Conservation (phyloP, 192 early-diverging fungal species). For the Podila epicladia region DNA sequence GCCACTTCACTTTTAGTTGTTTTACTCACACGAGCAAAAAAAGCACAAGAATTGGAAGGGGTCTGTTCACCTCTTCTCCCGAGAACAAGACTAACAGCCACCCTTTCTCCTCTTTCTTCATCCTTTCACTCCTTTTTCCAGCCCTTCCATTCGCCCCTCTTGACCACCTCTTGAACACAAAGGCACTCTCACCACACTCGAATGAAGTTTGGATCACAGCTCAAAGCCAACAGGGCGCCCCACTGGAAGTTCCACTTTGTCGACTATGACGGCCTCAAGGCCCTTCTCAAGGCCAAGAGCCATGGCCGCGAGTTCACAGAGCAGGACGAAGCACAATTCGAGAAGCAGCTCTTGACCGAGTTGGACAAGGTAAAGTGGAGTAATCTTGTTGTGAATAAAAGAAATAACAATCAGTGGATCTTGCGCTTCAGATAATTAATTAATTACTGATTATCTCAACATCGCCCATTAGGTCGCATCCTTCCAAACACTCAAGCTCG, state of each 20-base stretch:
- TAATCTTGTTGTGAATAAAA: neutral
- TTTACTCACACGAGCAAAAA: no score
- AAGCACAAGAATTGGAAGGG: no score
- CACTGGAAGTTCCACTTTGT: slow-evolving; percentile 85
- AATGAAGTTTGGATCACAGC: slow-evolving; percentile 90
- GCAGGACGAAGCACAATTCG: slow-evolving; percentile 87
- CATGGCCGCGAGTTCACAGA: slow-evolving; percentile 77
- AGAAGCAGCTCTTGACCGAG: slow-evolving; percentile 83
- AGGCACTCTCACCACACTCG: neutral
- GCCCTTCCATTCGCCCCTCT: neutral
- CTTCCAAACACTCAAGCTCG: slow-evolving; percentile 76
- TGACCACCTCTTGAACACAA: neutral
- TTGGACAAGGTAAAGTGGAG: slow-evolving; percentile 80
- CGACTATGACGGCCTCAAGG: slow-evolving; percentile 86
- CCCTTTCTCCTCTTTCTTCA: no score
- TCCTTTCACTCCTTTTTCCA: no score
- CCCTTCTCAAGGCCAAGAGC: slow-evolving; percentile 73
- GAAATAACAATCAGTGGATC: no score
- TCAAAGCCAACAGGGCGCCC: slow-evolving; percentile 69
- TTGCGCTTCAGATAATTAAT: neutral
- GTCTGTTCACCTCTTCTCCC: no score
- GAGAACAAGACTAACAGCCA: no score
- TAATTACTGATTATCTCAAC: neutral
- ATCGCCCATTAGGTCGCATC: slow-evolving; percentile 60
- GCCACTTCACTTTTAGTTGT: no score